Conservation (phyloP, 371 early-diverging fungal genomes). For the Mortierella sp. region DNA sequence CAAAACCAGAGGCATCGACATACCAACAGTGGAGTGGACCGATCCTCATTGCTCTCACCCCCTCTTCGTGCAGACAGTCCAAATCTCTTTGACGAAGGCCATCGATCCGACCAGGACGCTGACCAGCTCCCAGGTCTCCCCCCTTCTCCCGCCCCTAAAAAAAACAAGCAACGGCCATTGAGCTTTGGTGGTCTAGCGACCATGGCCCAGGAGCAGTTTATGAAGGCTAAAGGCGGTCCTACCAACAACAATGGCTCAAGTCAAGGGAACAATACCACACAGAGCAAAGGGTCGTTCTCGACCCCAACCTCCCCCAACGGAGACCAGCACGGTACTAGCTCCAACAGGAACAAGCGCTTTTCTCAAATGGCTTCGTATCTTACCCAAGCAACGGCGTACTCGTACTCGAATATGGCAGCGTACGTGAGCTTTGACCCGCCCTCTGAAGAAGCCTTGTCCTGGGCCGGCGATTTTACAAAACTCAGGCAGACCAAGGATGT, state of each 20-base stretch:
- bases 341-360: slow-evolving; percentile 33
- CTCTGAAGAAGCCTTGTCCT: slow-evolving; percentile 29
- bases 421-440: slow-evolving; percentile 29
- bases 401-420: slow-evolving; percentile 21
- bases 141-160: slow-evolving; percentile 10
- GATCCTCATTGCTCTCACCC: slow-evolving; percentile 32
- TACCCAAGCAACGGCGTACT: slow-evolving; percentile 40
- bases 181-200: slow-evolving; percentile 47
- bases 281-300: no score
- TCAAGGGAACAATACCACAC: background rate
- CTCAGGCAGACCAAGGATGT: slow-evolving; percentile 49
- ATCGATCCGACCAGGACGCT: background rate
- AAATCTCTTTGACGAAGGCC: no score
- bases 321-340: slow-evolving; percentile 1
- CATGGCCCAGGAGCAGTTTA: slow-evolving; percentile 40
- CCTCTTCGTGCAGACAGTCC: slow-evolving; percentile 27
- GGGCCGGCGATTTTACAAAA: slow-evolving; percentile 47
- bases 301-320: slow-evolving; percentile 20
- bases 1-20: slow-evolving; percentile 16
- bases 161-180: slow-evolving; percentile 30
- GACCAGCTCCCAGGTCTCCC: slow-evolving; percentile 1
- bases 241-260: background rate
- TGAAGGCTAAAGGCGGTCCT: slow-evolving; percentile 20
- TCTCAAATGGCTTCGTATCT: slow-evolving; percentile 44
- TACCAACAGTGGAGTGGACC: slow-evolving; percentile 19